These are phyloP conservation scores for Paraphoma sp. DNA, from an alignment of 2,329 filamentous ascomycete species.

Conservation along the genomic window DNA sequence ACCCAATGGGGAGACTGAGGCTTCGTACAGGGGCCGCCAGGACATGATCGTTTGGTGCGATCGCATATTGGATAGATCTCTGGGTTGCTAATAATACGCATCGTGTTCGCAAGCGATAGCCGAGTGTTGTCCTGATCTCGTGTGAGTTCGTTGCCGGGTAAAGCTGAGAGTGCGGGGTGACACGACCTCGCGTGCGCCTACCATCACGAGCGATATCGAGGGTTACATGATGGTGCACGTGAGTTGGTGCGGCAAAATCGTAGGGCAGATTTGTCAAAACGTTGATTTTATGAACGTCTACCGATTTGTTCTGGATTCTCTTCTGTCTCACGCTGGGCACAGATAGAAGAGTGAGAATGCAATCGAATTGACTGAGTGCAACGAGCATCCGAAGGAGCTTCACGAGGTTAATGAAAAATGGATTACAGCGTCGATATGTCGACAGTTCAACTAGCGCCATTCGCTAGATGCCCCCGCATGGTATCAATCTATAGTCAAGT, in stretches of 20 bases:
- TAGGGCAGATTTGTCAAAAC: background rate
- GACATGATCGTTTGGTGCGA: background rate
- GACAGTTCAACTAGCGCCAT: conserved; percentile 2
- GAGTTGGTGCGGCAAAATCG: no score
- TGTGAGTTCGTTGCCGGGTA: background rate
- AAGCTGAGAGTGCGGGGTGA: background rate
- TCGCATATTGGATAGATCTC: background rate
- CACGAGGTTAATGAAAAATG: background rate
- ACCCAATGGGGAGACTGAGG: background rate
- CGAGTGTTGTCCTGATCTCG: background rate
- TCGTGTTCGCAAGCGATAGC: background rate
- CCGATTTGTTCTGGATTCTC: no score
- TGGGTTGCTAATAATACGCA: background rate
- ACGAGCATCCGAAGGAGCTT: no score
- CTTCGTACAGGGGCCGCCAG: background rate
- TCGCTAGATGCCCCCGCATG: conserved; percentile 3
- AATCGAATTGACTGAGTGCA: no score
- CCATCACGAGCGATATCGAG: background rate
- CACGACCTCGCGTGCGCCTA: background rate
- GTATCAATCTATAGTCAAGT: background rate
- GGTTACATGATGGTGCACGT: background rate
- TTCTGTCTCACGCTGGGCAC: no score
- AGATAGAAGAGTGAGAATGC: no score
- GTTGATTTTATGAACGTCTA: background rate
- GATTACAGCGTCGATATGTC: background rate